Conservation (phyloP, 2,329 filamentous ascomycete genomes). For the Fonsecaea monophora region DNA sequence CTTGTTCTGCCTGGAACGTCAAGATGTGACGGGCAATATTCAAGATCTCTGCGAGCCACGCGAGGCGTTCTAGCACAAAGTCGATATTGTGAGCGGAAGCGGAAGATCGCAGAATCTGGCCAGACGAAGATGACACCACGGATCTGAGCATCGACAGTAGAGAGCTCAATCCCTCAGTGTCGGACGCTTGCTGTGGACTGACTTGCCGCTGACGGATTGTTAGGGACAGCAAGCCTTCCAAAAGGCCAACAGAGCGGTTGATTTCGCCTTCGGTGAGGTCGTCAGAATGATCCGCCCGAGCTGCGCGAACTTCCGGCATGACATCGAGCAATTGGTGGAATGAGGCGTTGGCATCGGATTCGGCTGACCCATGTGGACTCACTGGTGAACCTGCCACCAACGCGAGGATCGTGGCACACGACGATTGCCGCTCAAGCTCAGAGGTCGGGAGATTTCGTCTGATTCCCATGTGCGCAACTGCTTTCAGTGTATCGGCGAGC, state of each 20-base stretch:
- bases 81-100: conserved; percentile 12
- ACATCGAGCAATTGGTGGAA: conserved; percentile 81
- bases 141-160: conserved; percentile 21
- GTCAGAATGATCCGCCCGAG: conserved; percentile 76
- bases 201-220: conserved; percentile 49
- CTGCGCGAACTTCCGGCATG: conserved; percentile 70
- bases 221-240: conserved; percentile 80
- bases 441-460: conserved; percentile 79
- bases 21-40: conserved; percentile 67
- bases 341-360: conserved; percentile 68
- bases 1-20: conserved; percentile 70
- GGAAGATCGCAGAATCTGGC: conserved; percentile 8
- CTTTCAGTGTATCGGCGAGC: conserved; percentile 85
- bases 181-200: conserved; percentile 45
- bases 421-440: conserved; percentile 74
- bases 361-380: conserved; percentile 33
- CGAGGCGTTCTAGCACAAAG: conserved; percentile 39
- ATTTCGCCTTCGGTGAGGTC: conserved; percentile 85
- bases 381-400: conserved; percentile 52
- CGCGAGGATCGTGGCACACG: conserved; percentile 73
- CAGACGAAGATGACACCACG: background rate
- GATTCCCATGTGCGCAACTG: conserved; percentile 86
- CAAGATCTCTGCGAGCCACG: conserved; percentile 75
- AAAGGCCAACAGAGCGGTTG: conserved; percentile 76
- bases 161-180: conserved; percentile 42